Percentiles rank a stretch among this genome's conserved stretches.
These are phyloP conservation scores for Hibiscus mutabilis DNA, from an alignment of 345 rosid species.

Conservation along the genomic window DNA sequence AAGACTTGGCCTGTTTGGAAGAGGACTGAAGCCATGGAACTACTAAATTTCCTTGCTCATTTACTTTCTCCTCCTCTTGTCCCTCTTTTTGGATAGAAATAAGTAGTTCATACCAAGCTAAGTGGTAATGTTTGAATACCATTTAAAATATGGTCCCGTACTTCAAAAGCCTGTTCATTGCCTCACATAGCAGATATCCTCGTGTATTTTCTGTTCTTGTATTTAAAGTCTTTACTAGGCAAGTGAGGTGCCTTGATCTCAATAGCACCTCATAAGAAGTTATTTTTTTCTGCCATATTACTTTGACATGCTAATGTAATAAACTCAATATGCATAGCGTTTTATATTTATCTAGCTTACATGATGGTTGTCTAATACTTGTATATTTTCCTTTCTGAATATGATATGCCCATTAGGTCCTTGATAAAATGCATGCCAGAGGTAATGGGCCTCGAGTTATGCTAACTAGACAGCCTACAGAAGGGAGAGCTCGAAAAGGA, in stretches of 20 bases:
- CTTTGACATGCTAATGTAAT: not conserved
- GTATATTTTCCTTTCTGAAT: not conserved
- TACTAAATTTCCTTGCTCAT: not conserved
- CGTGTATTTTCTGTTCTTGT: not conserved
- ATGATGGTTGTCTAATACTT: not conserved
- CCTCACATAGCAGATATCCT: not conserved
- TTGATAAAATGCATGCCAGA: conserved; percentile 95
- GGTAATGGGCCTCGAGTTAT: conserved; percentile 84
- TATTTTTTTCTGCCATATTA: not conserved
- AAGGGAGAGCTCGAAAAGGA: conserved; percentile 95
- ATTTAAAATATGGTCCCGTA: not conserved
- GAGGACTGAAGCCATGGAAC: conserved; percentile 2
- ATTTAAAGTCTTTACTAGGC: not conserved
- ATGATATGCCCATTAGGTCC: conserved; percentile 38
- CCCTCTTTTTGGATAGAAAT: not conserved
- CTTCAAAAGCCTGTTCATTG: not conserved
- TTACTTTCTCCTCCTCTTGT: not conserved
- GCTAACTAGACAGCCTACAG: conserved; percentile 96
- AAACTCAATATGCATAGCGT: not conserved
- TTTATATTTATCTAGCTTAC: not conserved
- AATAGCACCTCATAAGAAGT: not conserved
- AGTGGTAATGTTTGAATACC: not conserved
- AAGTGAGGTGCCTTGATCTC: not conserved
- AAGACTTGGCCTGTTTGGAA: not conserved
- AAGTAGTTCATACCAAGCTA: not conserved